Percentiles rank a stretch among this genome's conserved stretches.
phyloP scores from a whole-genome alignment of 495 filamentous ascomycete genomes.

The Neurospora tetraspora region DNA sequence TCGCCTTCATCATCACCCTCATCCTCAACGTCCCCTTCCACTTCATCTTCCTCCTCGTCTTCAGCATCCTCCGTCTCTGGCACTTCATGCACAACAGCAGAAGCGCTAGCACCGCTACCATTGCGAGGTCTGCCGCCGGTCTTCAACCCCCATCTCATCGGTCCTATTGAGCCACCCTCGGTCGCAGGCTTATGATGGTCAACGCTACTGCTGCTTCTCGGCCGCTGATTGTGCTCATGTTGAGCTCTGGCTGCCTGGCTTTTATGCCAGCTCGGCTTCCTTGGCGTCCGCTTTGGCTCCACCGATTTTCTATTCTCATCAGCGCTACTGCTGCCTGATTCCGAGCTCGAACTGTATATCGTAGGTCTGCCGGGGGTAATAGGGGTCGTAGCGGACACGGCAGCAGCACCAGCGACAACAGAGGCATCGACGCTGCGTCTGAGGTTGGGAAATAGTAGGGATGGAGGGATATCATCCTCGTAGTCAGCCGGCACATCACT shows the following conservation, averaged over 20 bases:
- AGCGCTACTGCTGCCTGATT: constrained; percentile 13
- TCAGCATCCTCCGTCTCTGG: constrained; percentile 2
- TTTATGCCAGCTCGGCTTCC: constrained; percentile 15
- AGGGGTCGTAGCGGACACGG: not conserved
- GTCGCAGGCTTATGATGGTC: not conserved
- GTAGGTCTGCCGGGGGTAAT: not conserved
- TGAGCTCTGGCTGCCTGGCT: constrained; percentile 9
- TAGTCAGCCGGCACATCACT: constrained; percentile 54
- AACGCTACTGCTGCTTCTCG: not conserved
- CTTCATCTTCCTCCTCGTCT: constrained; percentile 2
- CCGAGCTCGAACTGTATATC: constrained; percentile 1
- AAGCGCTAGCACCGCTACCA: not conserved
- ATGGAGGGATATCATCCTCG: constrained; percentile 35
- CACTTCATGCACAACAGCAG: not conserved
- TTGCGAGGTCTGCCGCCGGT: not conserved
- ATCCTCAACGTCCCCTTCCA: constrained; percentile 3
- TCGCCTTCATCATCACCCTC: constrained; percentile 13
- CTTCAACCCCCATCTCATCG: not conserved
- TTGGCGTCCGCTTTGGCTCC: constrained; percentile 13
- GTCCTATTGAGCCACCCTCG: not conserved
- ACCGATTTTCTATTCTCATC: constrained; percentile 12
- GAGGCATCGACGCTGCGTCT: constrained; percentile 24
- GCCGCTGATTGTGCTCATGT: not conserved
- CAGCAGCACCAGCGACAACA: constrained; percentile 5
- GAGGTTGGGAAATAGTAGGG: constrained; percentile 37